Percentiles rank a stretch among this genome's conserved stretches.
phyloP scores from a whole-genome alignment of 1,284 basidiomycete genomes.

The Dichomitus squalens region DNA sequence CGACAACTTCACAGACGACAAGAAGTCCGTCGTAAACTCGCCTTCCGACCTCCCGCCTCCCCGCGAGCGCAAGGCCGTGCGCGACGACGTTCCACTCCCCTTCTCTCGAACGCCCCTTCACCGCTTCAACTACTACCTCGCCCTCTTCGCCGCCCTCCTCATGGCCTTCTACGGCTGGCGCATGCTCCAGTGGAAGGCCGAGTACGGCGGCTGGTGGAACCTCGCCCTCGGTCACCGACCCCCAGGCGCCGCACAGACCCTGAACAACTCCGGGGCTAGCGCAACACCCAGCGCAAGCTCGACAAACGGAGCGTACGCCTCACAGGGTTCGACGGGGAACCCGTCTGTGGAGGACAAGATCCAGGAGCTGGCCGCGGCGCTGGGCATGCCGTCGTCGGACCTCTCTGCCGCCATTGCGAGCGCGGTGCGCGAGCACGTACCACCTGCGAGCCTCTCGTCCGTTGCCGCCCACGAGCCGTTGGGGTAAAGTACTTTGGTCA shows the following conservation, averaged over 20 bases:
- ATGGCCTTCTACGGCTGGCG: constrained; percentile 54
- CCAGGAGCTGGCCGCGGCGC: constrained; percentile 55
- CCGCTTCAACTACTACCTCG: constrained; percentile 53
- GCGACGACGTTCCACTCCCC: constrained; percentile 35
- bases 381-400: constrained; percentile 62
- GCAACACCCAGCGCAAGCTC: constrained; percentile 6
- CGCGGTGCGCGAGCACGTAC: constrained; percentile 57
- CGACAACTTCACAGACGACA: constrained; percentile 16
- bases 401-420: constrained; percentile 63
- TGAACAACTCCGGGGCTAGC: constrained; percentile 12
- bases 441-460: constrained; percentile 57
- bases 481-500: constrained; percentile 37
- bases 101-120: constrained; percentile 33
- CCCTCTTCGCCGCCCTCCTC: constrained; percentile 44
- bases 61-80: constrained; percentile 33
- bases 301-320: neutral
- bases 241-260: constrained; percentile 15
- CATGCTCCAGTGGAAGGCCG: constrained; percentile 49
- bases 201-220: constrained; percentile 64
- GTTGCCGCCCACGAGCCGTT: constrained; percentile 48
- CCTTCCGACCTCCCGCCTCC: constrained; percentile 35
- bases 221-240: constrained; percentile 45
- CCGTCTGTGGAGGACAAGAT: constrained; percentile 56
- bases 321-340: constrained; percentile 5
- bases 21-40: constrained; percentile 21